Conservation (phyloP, 305 asterid genomes). For the Lippia alba region DNA sequence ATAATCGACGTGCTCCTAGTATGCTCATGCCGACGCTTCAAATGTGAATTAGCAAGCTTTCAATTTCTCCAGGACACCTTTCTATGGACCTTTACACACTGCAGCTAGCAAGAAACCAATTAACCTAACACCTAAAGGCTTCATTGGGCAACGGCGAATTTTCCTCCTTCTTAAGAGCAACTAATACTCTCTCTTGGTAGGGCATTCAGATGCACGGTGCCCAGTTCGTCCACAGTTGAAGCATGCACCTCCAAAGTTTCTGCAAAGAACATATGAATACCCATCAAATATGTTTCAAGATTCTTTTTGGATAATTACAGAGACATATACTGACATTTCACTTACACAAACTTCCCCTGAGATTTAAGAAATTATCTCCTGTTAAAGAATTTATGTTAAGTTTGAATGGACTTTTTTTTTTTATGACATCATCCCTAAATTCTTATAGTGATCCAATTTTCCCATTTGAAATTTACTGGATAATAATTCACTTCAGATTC, state of each 20-base stretch:
- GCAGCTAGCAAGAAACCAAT: conserved; percentile 20
- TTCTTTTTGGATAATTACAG: too few species aligned
- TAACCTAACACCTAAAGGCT: conserved; percentile 33
- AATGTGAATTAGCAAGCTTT: conserved; percentile 16
- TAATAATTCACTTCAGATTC: too few species aligned
- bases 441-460: too few species aligned
- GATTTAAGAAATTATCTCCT: too few species aligned
- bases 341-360: too few species aligned
- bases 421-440: too few species aligned
- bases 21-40: not conserved
- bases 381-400: too few species aligned
- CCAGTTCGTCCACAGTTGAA: conserved; percentile 85
- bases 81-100: conserved; percentile 27
- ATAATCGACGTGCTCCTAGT: conserved; percentile 9
- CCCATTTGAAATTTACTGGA: too few species aligned
- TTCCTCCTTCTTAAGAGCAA: conserved; percentile 10
- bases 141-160: conserved; percentile 19
- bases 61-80: conserved; percentile 13
- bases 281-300: not conserved
- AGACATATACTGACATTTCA: too few species aligned
- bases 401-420: too few species aligned
- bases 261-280: conserved; percentile 30
- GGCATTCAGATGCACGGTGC: conserved; percentile 93
- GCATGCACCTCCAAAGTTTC: conserved; percentile 79
- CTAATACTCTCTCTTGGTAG: conserved; percentile 62